Evolutionary conservation across 140 eudicot genomes (phyloP).

Genomic region (Oenanthe javanica): DNA sequence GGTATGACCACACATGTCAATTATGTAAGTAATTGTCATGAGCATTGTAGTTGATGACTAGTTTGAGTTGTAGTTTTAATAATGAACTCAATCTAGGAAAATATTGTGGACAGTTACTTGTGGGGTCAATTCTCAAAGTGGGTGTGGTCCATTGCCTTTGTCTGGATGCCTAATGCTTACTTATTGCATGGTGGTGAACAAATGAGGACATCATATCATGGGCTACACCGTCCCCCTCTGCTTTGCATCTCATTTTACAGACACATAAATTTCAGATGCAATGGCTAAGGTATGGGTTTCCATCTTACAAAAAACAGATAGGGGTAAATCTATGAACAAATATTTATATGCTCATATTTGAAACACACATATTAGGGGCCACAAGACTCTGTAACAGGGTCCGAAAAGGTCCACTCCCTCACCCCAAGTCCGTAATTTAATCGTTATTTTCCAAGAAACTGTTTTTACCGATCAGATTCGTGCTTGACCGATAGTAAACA

Average conservation of each 20-base stretch:
- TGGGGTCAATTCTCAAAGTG: slow-evolving; percentile 1
- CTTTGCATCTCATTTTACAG: slow-evolving; percentile 13
- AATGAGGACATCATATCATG: slow-evolving; percentile 7
- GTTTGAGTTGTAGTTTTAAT: slow-evolving; percentile 9
- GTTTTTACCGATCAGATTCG: no score
- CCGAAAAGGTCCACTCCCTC: no score
- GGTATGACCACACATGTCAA: slow-evolving; percentile 1
- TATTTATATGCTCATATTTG: neutral
- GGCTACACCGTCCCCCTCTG: slow-evolving; percentile 4
- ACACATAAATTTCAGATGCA: neutral
- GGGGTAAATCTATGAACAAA: neutral
- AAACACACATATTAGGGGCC: neutral
- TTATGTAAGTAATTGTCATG: neutral
- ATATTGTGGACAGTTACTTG: slow-evolving; percentile 3
- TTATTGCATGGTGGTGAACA: slow-evolving; percentile 1
- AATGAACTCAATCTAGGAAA: slow-evolving; percentile 9
- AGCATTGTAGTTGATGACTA: neutral
- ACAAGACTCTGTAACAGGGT: no score
- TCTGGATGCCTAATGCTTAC: slow-evolving; percentile 16
- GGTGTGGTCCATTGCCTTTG: slow-evolving; percentile 17
- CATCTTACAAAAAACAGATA: neutral
- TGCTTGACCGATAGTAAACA: neutral
- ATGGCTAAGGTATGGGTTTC: slow-evolving; percentile 17
- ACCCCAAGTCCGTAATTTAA: neutral
- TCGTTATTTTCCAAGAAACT: no score